A percentile compares a stretch with the other conserved stretches of the same genome.
These are phyloP conservation scores for Fomitopsis betulina DNA, from an alignment of 1,284 basidiomycete species.

Conservation along the genomic window DNA sequence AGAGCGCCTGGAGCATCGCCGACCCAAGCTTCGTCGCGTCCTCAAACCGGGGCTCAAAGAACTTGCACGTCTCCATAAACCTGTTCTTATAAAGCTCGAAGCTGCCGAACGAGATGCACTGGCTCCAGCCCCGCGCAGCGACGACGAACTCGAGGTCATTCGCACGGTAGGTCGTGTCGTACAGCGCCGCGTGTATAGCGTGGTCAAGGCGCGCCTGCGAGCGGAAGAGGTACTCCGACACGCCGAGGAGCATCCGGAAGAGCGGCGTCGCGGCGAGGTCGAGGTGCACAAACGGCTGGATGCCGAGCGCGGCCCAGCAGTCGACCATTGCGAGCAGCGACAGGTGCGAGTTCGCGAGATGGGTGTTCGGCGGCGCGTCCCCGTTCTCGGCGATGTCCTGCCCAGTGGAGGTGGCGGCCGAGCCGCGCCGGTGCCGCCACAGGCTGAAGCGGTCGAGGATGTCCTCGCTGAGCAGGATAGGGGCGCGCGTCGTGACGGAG, in stretches of 20 bases:
- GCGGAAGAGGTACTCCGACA: conserved; percentile 93
- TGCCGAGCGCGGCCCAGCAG: conserved; percentile 87
- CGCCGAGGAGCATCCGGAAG: conserved; percentile 96
- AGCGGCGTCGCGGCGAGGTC: conserved; percentile 94
- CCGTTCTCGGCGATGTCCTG: conserved; percentile 6
- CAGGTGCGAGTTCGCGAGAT: conserved; percentile 79
- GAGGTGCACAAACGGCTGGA: conserved; percentile 91
- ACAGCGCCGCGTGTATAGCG: conserved; percentile 75
- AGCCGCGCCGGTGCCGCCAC: too few relatives aligned
- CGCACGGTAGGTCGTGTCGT: conserved; percentile 79
- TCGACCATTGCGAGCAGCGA: conserved; percentile 98
- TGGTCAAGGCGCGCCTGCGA: conserved; percentile 55
- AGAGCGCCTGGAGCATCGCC: conserved; percentile 90
- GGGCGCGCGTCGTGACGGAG: too few relatives aligned
- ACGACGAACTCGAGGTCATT: conserved; percentile 95
- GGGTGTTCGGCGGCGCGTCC: conserved; percentile 1
- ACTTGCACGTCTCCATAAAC: conserved; percentile 78
- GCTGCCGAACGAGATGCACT: conserved; percentile 89
- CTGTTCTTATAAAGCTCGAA: conserved; percentile 86
- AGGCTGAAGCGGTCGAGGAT: too few relatives aligned
- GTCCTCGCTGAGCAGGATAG: too few relatives aligned
- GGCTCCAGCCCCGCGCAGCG: conserved; percentile 95
- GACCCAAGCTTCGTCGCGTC: conserved; percentile 81
- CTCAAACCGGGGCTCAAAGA: conserved; percentile 87
- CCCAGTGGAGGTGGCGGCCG: background rate